These are phyloP conservation scores for Yarrowia osloensis DNA, from an alignment of 805 yeast genomes.

Conservation along the genomic window DNA sequence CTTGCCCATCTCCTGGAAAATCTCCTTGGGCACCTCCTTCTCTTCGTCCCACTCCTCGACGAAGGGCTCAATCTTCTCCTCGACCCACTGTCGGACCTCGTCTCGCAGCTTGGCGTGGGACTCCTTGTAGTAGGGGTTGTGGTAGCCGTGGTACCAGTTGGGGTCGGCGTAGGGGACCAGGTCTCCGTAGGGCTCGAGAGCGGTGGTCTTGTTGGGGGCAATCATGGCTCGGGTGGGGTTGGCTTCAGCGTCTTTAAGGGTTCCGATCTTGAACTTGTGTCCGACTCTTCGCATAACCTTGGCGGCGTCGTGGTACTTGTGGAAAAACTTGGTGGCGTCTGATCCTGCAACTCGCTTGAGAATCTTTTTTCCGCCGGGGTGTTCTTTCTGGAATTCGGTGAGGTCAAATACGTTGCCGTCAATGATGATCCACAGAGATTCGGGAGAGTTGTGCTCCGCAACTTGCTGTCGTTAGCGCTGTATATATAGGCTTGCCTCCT, in stretches of 20 bases:
- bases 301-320: conserved; percentile 49
- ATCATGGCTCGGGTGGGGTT: conserved; percentile 34
- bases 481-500: background rate
- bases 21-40: conserved; percentile 42
- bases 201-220: conserved; percentile 32
- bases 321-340: conserved; percentile 71
- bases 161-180: conserved; percentile 48
- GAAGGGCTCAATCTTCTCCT: conserved; percentile 44
- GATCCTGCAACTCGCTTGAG: conserved; percentile 77
- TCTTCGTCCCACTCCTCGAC: conserved; percentile 49
- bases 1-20: conserved; percentile 44
- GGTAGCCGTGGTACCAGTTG: conserved; percentile 46
- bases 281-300: conserved; percentile 44
- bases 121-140: conserved; percentile 45
- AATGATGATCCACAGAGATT: conserved; percentile 81
- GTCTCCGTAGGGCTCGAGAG: conserved; percentile 37
- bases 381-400: conserved; percentile 67
- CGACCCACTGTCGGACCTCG: conserved; percentile 47
- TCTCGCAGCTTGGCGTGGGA: conserved; percentile 46
- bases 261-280: conserved; percentile 42
- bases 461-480: conserved; percentile 50
- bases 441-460: conserved; percentile 68
- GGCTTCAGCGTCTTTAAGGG: conserved; percentile 30
- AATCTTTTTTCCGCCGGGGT: conserved; percentile 81
- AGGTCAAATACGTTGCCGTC: conserved; percentile 80